Conservation (phyloP, 1,284 basidiomycete species). For the Anthracocystis walkeri region DNA sequence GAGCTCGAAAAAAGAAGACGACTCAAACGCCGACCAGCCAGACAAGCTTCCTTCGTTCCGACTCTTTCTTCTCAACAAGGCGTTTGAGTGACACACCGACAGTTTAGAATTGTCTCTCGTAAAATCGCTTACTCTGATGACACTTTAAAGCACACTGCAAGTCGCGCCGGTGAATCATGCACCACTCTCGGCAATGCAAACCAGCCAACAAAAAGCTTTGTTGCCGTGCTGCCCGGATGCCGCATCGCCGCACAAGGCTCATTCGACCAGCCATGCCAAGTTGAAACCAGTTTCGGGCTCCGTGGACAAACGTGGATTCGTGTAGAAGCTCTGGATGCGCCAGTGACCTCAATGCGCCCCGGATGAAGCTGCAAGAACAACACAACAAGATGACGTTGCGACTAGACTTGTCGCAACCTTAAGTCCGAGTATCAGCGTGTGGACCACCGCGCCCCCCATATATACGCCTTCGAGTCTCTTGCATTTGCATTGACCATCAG, state of each 20-base stretch:
- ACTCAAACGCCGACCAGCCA: neutral
- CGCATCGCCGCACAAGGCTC: neutral
- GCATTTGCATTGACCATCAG: no score
- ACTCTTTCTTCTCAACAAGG: neutral
- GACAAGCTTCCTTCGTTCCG: neutral
- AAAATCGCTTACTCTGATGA: no score
- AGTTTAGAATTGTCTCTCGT: no score
- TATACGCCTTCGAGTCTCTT: neutral
- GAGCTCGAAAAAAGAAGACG: neutral
- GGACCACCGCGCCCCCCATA: neutral
- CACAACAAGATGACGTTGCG: neutral
- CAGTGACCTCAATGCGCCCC: neutral
- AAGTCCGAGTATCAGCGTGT: constrained; percentile 2
- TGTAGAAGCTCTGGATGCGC: neutral
- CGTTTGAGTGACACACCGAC: neutral
- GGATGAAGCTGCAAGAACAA: neutral
- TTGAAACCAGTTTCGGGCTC: neutral
- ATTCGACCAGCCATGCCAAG: neutral
- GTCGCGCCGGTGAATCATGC: neutral
- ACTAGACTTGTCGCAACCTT: neutral
- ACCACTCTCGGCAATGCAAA: constrained; percentile 11
- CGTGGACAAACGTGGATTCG: neutral
- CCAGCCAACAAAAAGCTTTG: neutral
- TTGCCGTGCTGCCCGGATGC: neutral
- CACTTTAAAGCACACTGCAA: neutral